Conservation (phyloP, 441 rosid genomes). For the Flueggea neowawraea region DNA sequence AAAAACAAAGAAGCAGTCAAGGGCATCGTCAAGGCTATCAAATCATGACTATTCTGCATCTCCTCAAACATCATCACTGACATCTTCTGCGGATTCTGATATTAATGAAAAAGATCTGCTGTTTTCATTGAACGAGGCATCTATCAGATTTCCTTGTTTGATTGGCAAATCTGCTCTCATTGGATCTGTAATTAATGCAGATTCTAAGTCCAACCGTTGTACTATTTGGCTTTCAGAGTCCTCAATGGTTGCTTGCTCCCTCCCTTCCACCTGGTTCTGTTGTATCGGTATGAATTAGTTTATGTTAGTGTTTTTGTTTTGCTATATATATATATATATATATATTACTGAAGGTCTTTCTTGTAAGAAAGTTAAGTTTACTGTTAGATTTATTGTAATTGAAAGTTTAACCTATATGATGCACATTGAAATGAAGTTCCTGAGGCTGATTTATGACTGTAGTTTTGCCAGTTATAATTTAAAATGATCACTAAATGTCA, state of each 20-base stretch:
- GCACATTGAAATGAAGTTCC: no score
- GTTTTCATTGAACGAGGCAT: slow-evolving; percentile 46
- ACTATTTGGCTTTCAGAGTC: slow-evolving; percentile 85
- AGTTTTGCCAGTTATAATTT: no score
- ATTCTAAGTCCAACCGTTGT: slow-evolving; percentile 43
- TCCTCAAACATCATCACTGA: slow-evolving; percentile 43
- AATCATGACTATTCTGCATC: slow-evolving; percentile 39
- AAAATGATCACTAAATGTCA: no score
- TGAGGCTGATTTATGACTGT: no score
- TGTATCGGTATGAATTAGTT: slow-evolving; percentile 45
- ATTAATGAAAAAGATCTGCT: slow-evolving; percentile 28
- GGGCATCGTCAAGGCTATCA: slow-evolving; percentile 45
- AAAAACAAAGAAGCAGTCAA: slow-evolving; percentile 63
- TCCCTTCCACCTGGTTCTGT: slow-evolving; percentile 59
- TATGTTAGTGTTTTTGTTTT: background rate
- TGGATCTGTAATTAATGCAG: slow-evolving; percentile 48
- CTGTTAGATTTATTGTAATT: no score
- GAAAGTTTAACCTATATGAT: no score
- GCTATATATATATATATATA: no score
- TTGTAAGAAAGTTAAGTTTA: no score
- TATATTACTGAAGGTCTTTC: no score
- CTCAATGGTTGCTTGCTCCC: slow-evolving; percentile 71
- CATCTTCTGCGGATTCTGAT: slow-evolving; percentile 26
- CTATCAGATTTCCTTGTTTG: slow-evolving; percentile 44
- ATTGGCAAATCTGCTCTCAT: slow-evolving; percentile 53